These are phyloP conservation scores for Uncinocarpus reesii DNA, from an alignment of 2,329 filamentous ascomycete genomes.

Conservation along the genomic window DNA sequence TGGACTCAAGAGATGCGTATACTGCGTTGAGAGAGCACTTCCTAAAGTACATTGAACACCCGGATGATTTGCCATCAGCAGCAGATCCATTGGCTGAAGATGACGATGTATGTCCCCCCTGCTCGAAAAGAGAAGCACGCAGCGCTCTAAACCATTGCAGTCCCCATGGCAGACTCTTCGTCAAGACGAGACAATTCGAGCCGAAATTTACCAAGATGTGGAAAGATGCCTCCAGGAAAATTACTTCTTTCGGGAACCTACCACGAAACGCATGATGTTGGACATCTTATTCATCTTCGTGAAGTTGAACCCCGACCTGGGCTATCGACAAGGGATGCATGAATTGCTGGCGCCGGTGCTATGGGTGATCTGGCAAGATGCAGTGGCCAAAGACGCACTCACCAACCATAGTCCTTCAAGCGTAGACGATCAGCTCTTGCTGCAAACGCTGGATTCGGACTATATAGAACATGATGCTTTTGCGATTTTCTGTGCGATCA, in stretches of 20 bases:
- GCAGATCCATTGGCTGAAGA: conserved; percentile 83
- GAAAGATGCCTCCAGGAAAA: conserved; percentile 84
- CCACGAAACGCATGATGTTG: conserved; percentile 68
- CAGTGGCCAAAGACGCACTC: conserved; percentile 46
- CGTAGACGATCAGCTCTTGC: conserved; percentile 43
- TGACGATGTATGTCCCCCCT: conserved; percentile 44
- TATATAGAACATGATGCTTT: conserved; percentile 89
- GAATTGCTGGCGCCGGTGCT: conserved; percentile 84
- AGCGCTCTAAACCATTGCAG: conserved; percentile 45
- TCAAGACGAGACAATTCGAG: conserved; percentile 69
- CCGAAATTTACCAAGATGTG: conserved; percentile 90
- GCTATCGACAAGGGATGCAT: conserved; percentile 98
- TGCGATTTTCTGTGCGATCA: conserved; percentile 70
- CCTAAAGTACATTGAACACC: conserved; percentile 71
- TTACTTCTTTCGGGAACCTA: conserved; percentile 70
- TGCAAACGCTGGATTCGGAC: conserved; percentile 56
- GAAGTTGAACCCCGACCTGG: conserved; percentile 76
- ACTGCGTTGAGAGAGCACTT: conserved; percentile 61
- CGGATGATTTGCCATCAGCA: conserved; percentile 63
- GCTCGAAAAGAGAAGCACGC: conserved; percentile 16
- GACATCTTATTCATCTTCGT: conserved; percentile 92
- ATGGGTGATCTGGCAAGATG: conserved; percentile 73
- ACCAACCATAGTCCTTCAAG: conserved; percentile 24
- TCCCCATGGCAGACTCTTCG: conserved; percentile 86
- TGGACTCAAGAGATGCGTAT: conserved; percentile 65